Evolutionary conservation across 2,329 filamentous ascomycete genomes (phyloP).

Genomic region (Aspergillus fischeri): DNA sequence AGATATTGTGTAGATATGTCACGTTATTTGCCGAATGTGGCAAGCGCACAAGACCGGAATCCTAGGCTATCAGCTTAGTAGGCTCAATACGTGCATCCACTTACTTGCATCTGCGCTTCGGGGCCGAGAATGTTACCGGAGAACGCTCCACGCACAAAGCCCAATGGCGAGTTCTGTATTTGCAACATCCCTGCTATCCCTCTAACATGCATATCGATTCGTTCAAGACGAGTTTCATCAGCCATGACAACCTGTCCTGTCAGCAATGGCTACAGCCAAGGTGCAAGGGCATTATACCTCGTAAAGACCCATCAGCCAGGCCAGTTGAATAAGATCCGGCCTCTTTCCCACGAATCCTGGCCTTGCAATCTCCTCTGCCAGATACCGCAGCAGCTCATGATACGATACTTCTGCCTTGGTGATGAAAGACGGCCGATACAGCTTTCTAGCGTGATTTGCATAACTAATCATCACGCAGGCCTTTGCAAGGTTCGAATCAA

Average conservation of each 20-base stretch:
- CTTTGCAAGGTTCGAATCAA: background rate
- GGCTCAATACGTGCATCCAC: no score
- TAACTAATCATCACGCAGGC: slow-evolving; percentile 6
- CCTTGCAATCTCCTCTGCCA: background rate
- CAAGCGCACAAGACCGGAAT: no score
- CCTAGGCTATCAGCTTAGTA: no score
- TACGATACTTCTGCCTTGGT: slow-evolving; percentile 1
- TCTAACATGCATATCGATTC: slow-evolving; percentile 2
- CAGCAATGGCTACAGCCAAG: background rate
- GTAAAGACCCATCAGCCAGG: slow-evolving; percentile 3
- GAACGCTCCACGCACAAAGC: background rate
- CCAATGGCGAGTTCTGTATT: background rate
- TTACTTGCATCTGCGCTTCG: no score
- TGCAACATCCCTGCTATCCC: slow-evolving; percentile 3
- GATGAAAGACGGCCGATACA: background rate
- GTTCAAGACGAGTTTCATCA: background rate
- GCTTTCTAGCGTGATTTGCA: slow-evolving; percentile 3
- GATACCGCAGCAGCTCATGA: background rate
- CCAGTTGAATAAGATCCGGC: background rate
- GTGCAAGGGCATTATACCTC: background rate
- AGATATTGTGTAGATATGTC: no score
- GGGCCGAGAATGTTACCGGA: background rate
- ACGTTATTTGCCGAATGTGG: no score
- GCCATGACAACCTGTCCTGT: slow-evolving; percentile 1
- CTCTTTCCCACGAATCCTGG: background rate